Evolutionary conservation across 345 rosid genomes (phyloP), one percentile per base, ranked within the genome.

Genomic region (Boechera stricta): DNA sequence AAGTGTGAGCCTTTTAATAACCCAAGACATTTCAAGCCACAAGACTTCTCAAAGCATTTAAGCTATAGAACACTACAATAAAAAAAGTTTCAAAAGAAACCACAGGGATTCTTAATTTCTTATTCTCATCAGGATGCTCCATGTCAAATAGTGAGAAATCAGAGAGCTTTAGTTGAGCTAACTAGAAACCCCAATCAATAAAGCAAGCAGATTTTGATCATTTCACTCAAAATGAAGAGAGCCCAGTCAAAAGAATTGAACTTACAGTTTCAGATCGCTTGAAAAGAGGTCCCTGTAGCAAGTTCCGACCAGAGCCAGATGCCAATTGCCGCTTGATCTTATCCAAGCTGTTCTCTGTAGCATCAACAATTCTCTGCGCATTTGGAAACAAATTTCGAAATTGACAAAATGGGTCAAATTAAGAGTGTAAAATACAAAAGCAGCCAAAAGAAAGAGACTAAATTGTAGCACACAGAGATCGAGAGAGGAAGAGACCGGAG

Each of bases 231-330:
- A 31, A 4, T 56, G 42, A 65, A 72, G 52, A 72, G 52, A 57
- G 2, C 13, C 42, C 60, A 41, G 39, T 42, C 33, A 28, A 57
- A 78, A 54, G 5, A 61, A 54, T 33, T 47, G 77, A 75, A 18
- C 78, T 35, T 80, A 91, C 99, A 42, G 99, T 96, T 85, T 96
- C 99, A 56, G 98, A 96, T 81, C 99, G 96, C 87, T 96, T 96
- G 71, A 86, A 93, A 74, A 96, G 97, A 2, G 99, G 99, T 51
- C 99, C 99, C 77, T 96, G 98, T 62, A 96, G 80, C 84, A 93
- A 83, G 65, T 84, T 90, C 64, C 97, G 80, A 55, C 97, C 95
- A 51, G 99, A 93, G 81, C 97, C 97, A 8, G 98, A 87, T 33
- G 98, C 95, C 54, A 96, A 68, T 78, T 96, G 97, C 74, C 99